phyloP scores from a whole-genome alignment of 176 grass and related monocot genomes.

The Cenchrus purpureus region DNA sequence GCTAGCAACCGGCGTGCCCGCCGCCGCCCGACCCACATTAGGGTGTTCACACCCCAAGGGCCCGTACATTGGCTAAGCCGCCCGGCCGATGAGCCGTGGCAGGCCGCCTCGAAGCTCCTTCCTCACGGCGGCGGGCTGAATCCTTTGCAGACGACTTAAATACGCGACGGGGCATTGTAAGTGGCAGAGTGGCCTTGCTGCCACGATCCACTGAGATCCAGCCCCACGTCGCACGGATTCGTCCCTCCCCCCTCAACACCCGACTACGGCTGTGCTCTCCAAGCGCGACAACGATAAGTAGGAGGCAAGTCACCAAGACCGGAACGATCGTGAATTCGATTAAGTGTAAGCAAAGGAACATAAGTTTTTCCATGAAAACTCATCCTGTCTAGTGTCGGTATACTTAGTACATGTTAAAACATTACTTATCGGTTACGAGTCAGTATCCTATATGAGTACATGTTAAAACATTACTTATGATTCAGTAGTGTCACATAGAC shows the following conservation, averaged over 20 bases:
- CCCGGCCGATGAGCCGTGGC: not conserved
- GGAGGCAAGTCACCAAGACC: too few relatives aligned
- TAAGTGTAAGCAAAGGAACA: too few relatives aligned
- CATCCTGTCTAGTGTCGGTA: too few relatives aligned
- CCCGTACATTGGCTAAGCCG: slow-evolving; percentile 12
- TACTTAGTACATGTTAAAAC: too few relatives aligned
- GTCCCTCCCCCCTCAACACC: slow-evolving; percentile 1
- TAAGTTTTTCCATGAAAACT: too few relatives aligned
- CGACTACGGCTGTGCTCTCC: too few relatives aligned
- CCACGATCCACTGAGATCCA: slow-evolving; percentile 58
- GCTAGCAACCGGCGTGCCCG: slow-evolving; percentile 51
- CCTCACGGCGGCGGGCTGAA: slow-evolving; percentile 49
- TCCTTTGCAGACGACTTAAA: slow-evolving; percentile 79
- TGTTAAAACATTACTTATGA: too few relatives aligned
- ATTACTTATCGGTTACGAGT: too few relatives aligned
- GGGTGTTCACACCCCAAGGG: slow-evolving; percentile 17
- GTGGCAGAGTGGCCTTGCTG: slow-evolving; percentile 70
- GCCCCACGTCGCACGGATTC: slow-evolving; percentile 16
- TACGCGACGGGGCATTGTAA: slow-evolving; percentile 64
- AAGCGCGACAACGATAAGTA: too few relatives aligned
- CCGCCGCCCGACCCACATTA: slow-evolving; percentile 34
- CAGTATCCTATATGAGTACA: too few relatives aligned
- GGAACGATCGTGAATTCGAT: too few relatives aligned
- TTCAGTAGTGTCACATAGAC: too few relatives aligned
- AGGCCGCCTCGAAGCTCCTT: slow-evolving; percentile 49